Evolutionary conservation across 768 basidiomycete species (phyloP).

Genomic region (Scleroderma citrinum): DNA sequence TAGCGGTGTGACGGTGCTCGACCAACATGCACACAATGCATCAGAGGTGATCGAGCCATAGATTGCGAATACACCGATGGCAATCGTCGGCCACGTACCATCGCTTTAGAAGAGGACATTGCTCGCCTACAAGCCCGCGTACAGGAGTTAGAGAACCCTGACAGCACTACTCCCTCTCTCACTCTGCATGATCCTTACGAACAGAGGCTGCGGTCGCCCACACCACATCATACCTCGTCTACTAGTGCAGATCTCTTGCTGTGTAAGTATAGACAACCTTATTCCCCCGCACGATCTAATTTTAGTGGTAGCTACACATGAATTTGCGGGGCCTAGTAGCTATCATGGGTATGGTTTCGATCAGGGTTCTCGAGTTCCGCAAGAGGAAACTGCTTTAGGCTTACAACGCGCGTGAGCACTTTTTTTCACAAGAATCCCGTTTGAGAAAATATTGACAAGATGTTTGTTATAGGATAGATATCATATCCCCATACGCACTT

Average conservation of each 20-base stretch:
- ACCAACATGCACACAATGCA: conserved; percentile 62
- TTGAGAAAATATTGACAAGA: too few species aligned
- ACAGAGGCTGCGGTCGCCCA: neutral
- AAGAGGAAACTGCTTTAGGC: neutral
- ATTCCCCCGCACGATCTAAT: neutral
- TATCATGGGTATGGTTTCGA: too few species aligned
- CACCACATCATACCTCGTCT: neutral
- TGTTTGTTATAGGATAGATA: conserved; percentile 12
- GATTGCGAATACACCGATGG: conserved; percentile 72
- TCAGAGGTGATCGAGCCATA: conserved; percentile 50
- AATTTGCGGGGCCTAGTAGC: neutral
- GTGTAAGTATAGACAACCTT: neutral
- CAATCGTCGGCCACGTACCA: conserved; percentile 51
- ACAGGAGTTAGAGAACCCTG: conserved; percentile 51
- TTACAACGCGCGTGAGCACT: neutral
- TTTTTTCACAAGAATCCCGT: too few species aligned
- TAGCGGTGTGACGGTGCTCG: conserved; percentile 66
- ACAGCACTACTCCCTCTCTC: conserved; percentile 40
- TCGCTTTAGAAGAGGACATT: conserved; percentile 55
- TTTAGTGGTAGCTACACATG: neutral
- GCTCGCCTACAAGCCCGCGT: conserved; percentile 51
- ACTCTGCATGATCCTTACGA: conserved; percentile 47
- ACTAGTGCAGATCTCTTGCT: neutral
- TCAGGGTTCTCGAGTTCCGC: too few species aligned
- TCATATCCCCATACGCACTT: conserved; percentile 49